phyloP scores from a whole-genome alignment of 2,329 filamentous ascomycete genomes.

The Aspergillus sp. region DNA sequence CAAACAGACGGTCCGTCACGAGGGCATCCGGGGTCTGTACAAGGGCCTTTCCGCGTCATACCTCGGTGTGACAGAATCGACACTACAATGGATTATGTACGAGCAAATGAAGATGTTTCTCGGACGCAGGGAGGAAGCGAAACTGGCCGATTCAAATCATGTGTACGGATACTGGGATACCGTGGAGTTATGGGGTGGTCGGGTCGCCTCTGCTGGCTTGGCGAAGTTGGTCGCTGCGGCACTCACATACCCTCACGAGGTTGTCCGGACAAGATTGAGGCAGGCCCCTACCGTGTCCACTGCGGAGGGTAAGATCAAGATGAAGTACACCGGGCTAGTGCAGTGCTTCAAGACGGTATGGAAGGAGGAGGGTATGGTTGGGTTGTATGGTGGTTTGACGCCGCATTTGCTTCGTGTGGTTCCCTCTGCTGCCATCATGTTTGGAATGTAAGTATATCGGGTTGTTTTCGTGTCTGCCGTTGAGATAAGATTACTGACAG shows the following conservation, averaged over 20 bases:
- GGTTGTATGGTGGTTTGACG: conserved; percentile 83
- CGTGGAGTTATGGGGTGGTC: conserved; percentile 70
- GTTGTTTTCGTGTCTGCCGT: conserved; percentile 7
- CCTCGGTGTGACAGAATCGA: conserved; percentile 81
- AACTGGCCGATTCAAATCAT: conserved; percentile 52
- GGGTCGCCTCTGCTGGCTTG: conserved; percentile 63
- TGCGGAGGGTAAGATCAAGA: conserved; percentile 53
- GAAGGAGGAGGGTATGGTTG: conserved; percentile 79
- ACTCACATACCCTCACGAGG: conserved; percentile 88
- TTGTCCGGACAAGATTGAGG: conserved; percentile 74
- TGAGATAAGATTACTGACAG: conserved; percentile 29
- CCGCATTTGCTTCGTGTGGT: conserved; percentile 88
- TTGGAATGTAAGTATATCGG: conserved; percentile 62
- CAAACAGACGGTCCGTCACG: conserved; percentile 69
- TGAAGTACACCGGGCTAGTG: conserved; percentile 80
- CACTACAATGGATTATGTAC: conserved; percentile 89
- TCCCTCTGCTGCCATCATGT: conserved; percentile 91
- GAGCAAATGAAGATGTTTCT: conserved; percentile 82
- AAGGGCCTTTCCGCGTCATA: conserved; percentile 88
- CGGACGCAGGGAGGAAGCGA: conserved; percentile 53
- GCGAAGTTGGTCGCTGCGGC: conserved; percentile 82
- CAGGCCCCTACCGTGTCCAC: conserved; percentile 79
- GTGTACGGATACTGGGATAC: conserved; percentile 65
- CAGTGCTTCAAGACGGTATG: conserved; percentile 86
- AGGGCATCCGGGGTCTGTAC: conserved; percentile 78